These are phyloP conservation scores for Astrothelium macrocarpum DNA, from an alignment of 495 filamentous ascomycete genomes.

Conservation along the genomic window DNA sequence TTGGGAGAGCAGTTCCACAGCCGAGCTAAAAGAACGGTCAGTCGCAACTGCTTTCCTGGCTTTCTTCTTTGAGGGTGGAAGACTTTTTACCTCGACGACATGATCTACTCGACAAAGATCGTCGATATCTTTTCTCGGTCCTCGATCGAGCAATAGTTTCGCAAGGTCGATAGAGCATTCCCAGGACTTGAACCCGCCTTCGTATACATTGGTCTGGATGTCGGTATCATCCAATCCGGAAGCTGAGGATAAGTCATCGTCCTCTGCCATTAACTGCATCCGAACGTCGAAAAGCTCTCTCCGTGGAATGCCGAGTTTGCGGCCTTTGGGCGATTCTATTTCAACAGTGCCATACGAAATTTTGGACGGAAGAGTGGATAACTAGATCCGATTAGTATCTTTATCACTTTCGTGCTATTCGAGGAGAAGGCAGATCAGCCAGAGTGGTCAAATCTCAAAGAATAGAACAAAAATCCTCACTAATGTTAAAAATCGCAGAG, in stretches of 20 bases:
- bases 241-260: conserved; percentile 31
- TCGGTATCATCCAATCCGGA: conserved; percentile 40
- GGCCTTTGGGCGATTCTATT: conserved; percentile 40
- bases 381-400: conserved; percentile 29
- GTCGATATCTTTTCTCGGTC: conserved; percentile 29
- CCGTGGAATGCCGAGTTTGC: conserved; percentile 54
- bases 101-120: conserved; percentile 38
- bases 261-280: conserved; percentile 88
- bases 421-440: not conserved
- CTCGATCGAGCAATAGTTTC: conserved; percentile 45
- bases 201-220: conserved; percentile 82
- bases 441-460: not conserved
- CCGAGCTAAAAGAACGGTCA: conserved; percentile 51
- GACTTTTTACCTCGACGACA: conserved; percentile 64
- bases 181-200: conserved; percentile 99
- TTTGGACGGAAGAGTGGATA: conserved; percentile 63
- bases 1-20: conserved; percentile 82
- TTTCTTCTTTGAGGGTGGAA: not conserved
- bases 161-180: conserved; percentile 88
- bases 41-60: not conserved
- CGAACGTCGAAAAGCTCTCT: conserved; percentile 90
- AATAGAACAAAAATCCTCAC: conserved; percentile 17
- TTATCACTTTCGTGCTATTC: too few relatives aligned
- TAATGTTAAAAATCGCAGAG: not conserved
- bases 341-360: conserved; percentile 60